These are phyloP conservation scores for Eutrema salsugineum DNA, from an alignment of 441 rosid genomes.

Conservation along the genomic window DNA sequence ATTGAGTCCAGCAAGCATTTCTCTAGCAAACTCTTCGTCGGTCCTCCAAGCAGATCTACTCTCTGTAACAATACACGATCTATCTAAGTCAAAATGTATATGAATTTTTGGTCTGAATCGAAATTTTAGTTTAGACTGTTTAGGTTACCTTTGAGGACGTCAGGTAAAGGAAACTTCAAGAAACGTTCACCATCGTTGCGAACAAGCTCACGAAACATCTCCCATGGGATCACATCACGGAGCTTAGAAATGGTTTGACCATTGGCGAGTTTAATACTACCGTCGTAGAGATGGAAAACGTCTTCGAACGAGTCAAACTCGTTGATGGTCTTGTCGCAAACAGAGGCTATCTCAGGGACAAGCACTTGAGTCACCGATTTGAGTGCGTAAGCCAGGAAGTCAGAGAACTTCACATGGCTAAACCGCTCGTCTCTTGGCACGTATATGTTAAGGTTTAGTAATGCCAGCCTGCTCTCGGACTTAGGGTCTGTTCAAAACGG, in stretches of 20 bases:
- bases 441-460: conserved; percentile 64
- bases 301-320: conserved; percentile 84
- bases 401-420: conserved; percentile 70
- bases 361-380: conserved; percentile 65
- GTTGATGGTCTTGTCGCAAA: conserved; percentile 69
- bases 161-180: conserved; percentile 74
- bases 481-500: conserved; percentile 45
- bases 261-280: conserved; percentile 46
- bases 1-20: conserved; percentile 78
- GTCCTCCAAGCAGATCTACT: conserved; percentile 76
- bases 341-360: conserved; percentile 57
- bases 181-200: conserved; percentile 65
- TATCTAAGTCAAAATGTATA: neutral
- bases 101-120: neutral
- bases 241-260: conserved; percentile 33
- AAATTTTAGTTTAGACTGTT: neutral
- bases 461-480: conserved; percentile 62
- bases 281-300: conserved; percentile 62
- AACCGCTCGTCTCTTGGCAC: conserved; percentile 91
- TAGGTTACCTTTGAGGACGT: conserved; percentile 63
- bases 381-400: conserved; percentile 73
- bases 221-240: conserved; percentile 60
- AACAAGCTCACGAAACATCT: conserved; percentile 70
- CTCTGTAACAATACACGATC: conserved; percentile 34
- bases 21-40: conserved; percentile 72